Evolutionary conservation across 2,329 filamentous ascomycete genomes (phyloP).

Genomic region (Periconia macrospinosa): DNA sequence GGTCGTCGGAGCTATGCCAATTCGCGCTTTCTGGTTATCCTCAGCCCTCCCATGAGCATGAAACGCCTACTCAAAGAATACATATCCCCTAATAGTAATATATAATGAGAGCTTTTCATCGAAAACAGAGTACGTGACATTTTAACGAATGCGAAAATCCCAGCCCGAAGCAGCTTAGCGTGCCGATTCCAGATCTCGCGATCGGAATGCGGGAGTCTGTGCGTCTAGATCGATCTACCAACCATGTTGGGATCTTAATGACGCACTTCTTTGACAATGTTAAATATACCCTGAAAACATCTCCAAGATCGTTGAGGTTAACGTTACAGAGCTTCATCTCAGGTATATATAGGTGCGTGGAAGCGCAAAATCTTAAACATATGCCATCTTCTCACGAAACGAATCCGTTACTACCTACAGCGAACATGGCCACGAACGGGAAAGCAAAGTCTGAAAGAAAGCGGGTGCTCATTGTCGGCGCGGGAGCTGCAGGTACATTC

Average conservation of each 20-base stretch:
- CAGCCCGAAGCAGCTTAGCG: not conserved
- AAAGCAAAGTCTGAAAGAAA: slow-evolving; percentile 32
- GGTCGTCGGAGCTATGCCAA: too few relatives aligned
- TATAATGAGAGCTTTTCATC: too few relatives aligned
- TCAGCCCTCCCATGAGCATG: too few relatives aligned
- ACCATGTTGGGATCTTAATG: not conserved
- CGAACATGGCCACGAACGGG: slow-evolving; percentile 33
- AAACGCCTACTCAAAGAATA: too few relatives aligned
- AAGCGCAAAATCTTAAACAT: not conserved
- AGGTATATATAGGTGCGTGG: too few relatives aligned
- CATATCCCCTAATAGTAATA: too few relatives aligned
- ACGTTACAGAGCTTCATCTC: too few relatives aligned
- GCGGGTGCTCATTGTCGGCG: slow-evolving; percentile 43
- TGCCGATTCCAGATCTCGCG: too few relatives aligned
- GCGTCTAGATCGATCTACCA: not conserved
- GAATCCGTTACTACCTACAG: slow-evolving; percentile 34
- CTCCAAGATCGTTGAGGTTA: not conserved
- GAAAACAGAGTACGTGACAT: too few relatives aligned
- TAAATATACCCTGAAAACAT: not conserved
- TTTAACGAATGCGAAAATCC: too few relatives aligned
- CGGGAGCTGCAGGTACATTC: slow-evolving; percentile 43
- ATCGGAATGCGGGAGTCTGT: not conserved
- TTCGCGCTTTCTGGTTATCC: too few relatives aligned
- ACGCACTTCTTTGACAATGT: not conserved
- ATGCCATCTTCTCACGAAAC: slow-evolving; percentile 16